Evolutionary conservation across 768 basidiomycete genomes (phyloP), one percentile per base, ranked within the genome.

Genomic region (Mycena epipterygia): DNA sequence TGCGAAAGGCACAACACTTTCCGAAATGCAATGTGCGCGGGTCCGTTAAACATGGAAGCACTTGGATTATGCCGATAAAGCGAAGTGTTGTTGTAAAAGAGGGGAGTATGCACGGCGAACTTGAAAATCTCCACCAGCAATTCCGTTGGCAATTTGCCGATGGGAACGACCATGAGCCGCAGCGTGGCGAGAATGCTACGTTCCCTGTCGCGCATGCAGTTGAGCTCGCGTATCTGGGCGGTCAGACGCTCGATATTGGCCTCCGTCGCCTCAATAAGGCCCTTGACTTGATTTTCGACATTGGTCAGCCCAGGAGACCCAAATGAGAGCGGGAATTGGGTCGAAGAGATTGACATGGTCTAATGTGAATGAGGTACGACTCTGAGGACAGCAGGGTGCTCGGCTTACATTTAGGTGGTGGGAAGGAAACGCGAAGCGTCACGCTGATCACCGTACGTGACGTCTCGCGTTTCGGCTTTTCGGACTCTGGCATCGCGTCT

Each of bases 161-260:
- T 51, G 13, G 61, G 61, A 1, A 59, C 56, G 2, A 69, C 19
- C 56, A 58, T 69, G 1, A 49, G 27, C 12, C 68, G 53, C 9
- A 69, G 53, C 0, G 35, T 44, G 12, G 61, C 68, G 13, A 64
- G 55, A 2, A 58, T 25, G 30, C 55, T 59, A 19, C 46, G 68
- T 35, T 69, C 68, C 39, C 32, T 55, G 30, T 57, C 41, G 6
- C 52, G 68, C 19, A 63, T 33, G n/a, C 9, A 17, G 27, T 7
- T 17, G 12, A 63, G 37, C 25, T 63, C 67, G 42, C 23, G 29
- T 19, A 63, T 64, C 13, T 63, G 52, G 0, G 30, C 53, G 2
- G 61, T 64, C 23, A 69, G 23, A n/a, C 62, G 61, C 55, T n/a
- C 68, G 37, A 69, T 69, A 33, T 69, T 64, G 55, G 61, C 48